A percentile compares a stretch with the other conserved stretches of the same genome.
phyloP scores from a whole-genome alignment of 345 rosid genomes.

The Nephelium lappaceum region DNA sequence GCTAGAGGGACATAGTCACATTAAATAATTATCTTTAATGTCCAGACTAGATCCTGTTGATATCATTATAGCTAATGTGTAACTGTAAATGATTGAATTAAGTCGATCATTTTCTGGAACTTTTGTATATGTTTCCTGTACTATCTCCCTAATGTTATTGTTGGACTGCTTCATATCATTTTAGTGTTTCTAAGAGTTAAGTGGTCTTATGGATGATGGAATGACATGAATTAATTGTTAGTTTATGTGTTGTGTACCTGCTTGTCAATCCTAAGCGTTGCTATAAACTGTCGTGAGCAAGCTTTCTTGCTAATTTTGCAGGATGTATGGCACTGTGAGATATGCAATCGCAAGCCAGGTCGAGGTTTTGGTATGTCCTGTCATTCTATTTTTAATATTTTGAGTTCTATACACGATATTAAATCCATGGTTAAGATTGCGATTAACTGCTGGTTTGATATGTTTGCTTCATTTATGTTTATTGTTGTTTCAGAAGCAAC shows the following conservation, averaged over 20 bases:
- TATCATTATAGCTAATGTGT: not conserved
- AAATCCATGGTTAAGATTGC: not conserved
- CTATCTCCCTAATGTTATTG: not conserved
- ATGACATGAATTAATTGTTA: not conserved
- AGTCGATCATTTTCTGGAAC: constrained; percentile 14
- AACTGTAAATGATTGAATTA: not conserved
- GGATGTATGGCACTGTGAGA: constrained; percentile 99
- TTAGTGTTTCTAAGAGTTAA: not conserved
- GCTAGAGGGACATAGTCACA: constrained; percentile 11
- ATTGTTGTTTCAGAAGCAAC: constrained; percentile 73
- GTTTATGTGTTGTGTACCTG: not conserved
- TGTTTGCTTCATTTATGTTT: constrained; percentile 24
- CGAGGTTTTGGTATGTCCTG: constrained; percentile 89
- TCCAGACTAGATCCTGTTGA: not conserved
- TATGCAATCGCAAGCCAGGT: constrained; percentile 96
- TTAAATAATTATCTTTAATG: not conserved
- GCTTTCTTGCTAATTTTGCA: constrained; percentile 40
- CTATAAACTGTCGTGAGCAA: constrained; percentile 12
- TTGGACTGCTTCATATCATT: constrained; percentile 6
- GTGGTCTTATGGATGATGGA: not conserved
- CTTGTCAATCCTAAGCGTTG: not conserved
- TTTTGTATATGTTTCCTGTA: not conserved
- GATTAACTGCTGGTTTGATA: not conserved
- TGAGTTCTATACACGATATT: constrained; percentile 1
- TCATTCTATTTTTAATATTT: not conserved